phyloP scores from a whole-genome alignment of 1,139 yeast genomes.

The Blastobotrys malaysiensis region DNA sequence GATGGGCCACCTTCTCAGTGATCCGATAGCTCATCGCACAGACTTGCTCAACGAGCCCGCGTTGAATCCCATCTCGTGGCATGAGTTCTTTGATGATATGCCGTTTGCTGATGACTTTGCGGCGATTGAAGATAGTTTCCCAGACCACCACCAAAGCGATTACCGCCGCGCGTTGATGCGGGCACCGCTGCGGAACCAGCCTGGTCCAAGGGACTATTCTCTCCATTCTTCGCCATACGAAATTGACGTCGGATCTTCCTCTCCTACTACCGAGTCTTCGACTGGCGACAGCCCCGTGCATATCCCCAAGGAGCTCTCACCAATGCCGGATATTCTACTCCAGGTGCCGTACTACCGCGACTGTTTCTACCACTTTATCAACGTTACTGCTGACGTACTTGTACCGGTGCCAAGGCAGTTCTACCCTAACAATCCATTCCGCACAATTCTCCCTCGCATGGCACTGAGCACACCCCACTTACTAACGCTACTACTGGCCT shows the following conservation, averaged over 20 bases:
- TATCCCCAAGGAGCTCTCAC: constrained; percentile 39
- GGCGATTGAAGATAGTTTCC: constrained; percentile 5
- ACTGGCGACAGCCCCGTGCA: not conserved
- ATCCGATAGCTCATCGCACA: too few relatives aligned
- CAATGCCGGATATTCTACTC: constrained; percentile 53
- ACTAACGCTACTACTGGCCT: constrained; percentile 58
- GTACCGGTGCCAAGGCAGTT: constrained; percentile 60
- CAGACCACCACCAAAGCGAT: constrained; percentile 8
- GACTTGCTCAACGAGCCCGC: not conserved
- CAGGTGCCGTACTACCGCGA: constrained; percentile 56
- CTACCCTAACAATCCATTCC: constrained; percentile 64
- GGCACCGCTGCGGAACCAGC: constrained; percentile 16
- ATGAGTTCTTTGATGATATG: constrained; percentile 1
- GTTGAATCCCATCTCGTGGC: constrained; percentile 2
- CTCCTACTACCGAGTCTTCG: not conserved
- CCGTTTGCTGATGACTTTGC: constrained; percentile 10
- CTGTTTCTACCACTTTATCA: constrained; percentile 58
- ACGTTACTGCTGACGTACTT: constrained; percentile 54
- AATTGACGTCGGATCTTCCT: not conserved
- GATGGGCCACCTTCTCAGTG: too few relatives aligned
- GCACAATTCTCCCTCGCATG: constrained; percentile 58
- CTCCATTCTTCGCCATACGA: not conserved
- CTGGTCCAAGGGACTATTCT: not conserved
- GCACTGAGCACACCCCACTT: constrained; percentile 55
- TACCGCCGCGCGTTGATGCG: constrained; percentile 19